Evolutionary conservation across 345 rosid species (phyloP), one percentile per base, ranked within the genome.

Genomic region (Pseudoturritis turrita): DNA sequence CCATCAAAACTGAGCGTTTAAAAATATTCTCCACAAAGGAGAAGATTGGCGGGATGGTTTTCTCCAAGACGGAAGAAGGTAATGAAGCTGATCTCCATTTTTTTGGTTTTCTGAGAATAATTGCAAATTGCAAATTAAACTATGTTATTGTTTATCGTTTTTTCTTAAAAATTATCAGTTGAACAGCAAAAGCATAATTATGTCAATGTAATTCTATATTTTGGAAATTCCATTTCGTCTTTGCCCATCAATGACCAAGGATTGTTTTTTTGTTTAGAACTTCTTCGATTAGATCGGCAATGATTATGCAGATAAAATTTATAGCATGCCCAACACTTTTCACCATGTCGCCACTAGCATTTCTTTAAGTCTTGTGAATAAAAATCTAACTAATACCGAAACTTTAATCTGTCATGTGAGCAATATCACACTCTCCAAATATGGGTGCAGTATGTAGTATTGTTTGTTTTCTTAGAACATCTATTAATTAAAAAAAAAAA

Each of bases 321-420:
- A 60, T 29, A 29, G 50, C 35, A 61, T 40, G 51, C 23, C 36
- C 33, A 61, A 25, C 14, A 43, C 37, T 61, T 61, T 25, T 61
- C 52, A 15, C 37, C 23, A 61, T 61, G 35, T 43, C 37, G 22
- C 52, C 66, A 61, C 51, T 61, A 61, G n/a, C 52, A 43, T 43
- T 61, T 19, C n/a, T 18, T 62, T 18, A 59, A 29, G 33, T 17
- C 36, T 59, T 22, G 33, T 4, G 14, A 39, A 37, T 39, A 59
- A 39, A 59, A 36, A 2, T 37, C 10, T 57, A 13, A 36, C 57
- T n/a, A n/a, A 33, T 33, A 33, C 36, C 10, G 8, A 33, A 33
- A 7, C 36, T 33, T 33, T 33, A 33, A 28, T 25, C 21, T 15
- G 21, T 7, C 19, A 44, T 15, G 10, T 44, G 8, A 51, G 57